Evolutionary conservation across 2,329 filamentous ascomycete genomes (phyloP).

Genomic region (Verruconis gallopava): DNA sequence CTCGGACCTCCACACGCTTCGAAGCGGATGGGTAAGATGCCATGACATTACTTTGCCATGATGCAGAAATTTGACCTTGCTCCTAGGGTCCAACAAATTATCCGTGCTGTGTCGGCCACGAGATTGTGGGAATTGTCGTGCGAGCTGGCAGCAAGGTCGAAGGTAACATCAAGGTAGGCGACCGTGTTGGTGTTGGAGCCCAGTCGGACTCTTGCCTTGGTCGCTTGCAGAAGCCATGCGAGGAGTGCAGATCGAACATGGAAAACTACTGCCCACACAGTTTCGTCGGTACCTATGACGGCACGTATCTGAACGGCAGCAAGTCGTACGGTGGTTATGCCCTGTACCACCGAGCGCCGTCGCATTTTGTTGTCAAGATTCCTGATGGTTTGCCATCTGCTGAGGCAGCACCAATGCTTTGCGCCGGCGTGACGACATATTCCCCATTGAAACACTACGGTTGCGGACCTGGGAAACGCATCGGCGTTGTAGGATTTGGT

Average conservation of each 20-base stretch:
- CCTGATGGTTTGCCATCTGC: constrained; percentile 36
- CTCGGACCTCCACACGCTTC: constrained; percentile 25
- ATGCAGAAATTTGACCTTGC: no score
- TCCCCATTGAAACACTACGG: constrained; percentile 54
- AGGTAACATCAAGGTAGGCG: constrained; percentile 25
- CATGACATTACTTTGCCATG: no score
- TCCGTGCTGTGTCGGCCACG: constrained; percentile 29
- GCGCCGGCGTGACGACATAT: constrained; percentile 64
- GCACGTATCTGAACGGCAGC: neutral
- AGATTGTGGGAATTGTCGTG: constrained; percentile 28
- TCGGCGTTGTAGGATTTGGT: constrained; percentile 59
- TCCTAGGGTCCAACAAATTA: constrained; percentile 19
- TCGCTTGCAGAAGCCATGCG: constrained; percentile 27
- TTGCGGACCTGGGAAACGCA: constrained; percentile 52
- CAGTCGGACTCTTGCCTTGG: constrained; percentile 37
- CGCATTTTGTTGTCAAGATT: constrained; percentile 47
- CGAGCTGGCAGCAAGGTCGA: constrained; percentile 34
- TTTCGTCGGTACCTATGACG: constrained; percentile 39
- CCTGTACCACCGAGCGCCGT: constrained; percentile 39
- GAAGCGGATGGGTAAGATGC: constrained; percentile 33
- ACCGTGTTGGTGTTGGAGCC: constrained; percentile 38
- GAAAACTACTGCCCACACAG: constrained; percentile 29
- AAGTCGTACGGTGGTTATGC: constrained; percentile 55
- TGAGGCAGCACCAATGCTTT: constrained; percentile 57
- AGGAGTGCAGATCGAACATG: constrained; percentile 37